A percentile compares a stretch with the other conserved stretches of the same genome.
Conservation (phyloP, 495 filamentous ascomycete species). For the Trichoderma parareesei region DNA sequence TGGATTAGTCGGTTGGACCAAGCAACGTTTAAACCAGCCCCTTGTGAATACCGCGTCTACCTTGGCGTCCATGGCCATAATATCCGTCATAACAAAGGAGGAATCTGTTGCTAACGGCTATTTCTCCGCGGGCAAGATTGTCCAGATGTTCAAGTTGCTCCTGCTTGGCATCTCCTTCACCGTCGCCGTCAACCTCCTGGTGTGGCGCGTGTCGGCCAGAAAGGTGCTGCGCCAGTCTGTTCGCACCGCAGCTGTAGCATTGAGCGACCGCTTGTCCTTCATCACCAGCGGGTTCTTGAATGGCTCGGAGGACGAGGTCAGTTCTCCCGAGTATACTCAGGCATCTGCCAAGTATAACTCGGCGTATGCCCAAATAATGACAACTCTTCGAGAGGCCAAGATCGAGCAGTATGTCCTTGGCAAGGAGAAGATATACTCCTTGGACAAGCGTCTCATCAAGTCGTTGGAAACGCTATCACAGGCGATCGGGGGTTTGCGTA, state of each 20-base stretch:
- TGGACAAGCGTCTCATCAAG: slow-evolving; percentile 72
- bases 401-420: slow-evolving; percentile 83
- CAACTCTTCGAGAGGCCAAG: slow-evolving; percentile 78
- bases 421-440: slow-evolving; percentile 69
- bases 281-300: slow-evolving; percentile 81
- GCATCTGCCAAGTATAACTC: slow-evolving; percentile 60
- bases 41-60: slow-evolving; percentile 88
- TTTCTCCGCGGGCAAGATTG: slow-evolving; percentile 74
- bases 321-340: slow-evolving; percentile 51
- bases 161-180: slow-evolving; percentile 75
- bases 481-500: slow-evolving; percentile 82
- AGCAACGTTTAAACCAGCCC: slow-evolving; percentile 78
- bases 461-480: slow-evolving; percentile 83
- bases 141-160: slow-evolving; percentile 85
- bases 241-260: slow-evolving; percentile 62
- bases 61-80: slow-evolving; percentile 81
- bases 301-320: slow-evolving; percentile 73
- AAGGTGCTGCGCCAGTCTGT: slow-evolving; percentile 67
- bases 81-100: slow-evolving; percentile 89
- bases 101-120: slow-evolving; percentile 72
- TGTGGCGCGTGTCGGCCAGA: slow-evolving; percentile 78
- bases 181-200: slow-evolving; percentile 64
- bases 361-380: slow-evolving; percentile 64
- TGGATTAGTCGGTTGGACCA: slow-evolving; percentile 87
- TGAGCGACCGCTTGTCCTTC: slow-evolving; percentile 72